These are phyloP conservation scores for Pestalotiopsis sp. DNA, from an alignment of 2,329 filamentous ascomycete species.

Conservation along the genomic window DNA sequence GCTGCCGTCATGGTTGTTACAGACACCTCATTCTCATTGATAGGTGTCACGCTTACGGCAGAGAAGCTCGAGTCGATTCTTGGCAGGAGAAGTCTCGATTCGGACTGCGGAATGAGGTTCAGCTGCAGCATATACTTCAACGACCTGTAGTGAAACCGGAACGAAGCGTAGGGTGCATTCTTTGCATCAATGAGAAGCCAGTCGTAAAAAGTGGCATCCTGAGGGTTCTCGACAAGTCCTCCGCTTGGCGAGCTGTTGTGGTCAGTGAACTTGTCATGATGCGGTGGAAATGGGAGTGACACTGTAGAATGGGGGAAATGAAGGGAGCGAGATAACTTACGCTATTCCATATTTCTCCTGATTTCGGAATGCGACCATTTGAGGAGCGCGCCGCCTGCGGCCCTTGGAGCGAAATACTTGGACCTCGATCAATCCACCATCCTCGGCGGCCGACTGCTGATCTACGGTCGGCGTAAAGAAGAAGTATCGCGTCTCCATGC, in stretches of 20 bases:
- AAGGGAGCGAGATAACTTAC: conserved; percentile 35
- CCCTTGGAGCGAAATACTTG: conserved; percentile 52
- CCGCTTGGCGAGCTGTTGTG: conserved; percentile 48
- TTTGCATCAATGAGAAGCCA: conserved; percentile 52
- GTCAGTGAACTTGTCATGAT: background rate
- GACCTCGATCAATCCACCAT: conserved; percentile 57
- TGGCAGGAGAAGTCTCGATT: conserved; percentile 12
- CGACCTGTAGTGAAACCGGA: conserved; percentile 58
- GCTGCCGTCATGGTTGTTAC: background rate
- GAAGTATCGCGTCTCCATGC: conserved; percentile 52
- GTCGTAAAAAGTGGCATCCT: conserved; percentile 52
- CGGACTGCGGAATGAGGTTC: conserved; percentile 42
- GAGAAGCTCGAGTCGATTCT: background rate
- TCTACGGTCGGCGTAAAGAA: conserved; percentile 42
- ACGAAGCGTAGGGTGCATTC: conserved; percentile 52
- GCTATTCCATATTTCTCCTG: conserved; percentile 53
- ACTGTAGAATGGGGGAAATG: background rate
- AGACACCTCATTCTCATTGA: background rate
- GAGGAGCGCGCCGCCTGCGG: conserved; percentile 41
- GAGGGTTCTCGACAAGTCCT: conserved; percentile 52
- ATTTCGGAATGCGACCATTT: conserved; percentile 42
- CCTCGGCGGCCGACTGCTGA: conserved; percentile 42
- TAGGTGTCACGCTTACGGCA: background rate
- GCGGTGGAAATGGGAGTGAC: too few species aligned
- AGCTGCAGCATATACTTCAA: conserved; percentile 48